phyloP scores from a whole-genome alignment of 176 grass and related monocot species.

The Themeda triandra region DNA sequence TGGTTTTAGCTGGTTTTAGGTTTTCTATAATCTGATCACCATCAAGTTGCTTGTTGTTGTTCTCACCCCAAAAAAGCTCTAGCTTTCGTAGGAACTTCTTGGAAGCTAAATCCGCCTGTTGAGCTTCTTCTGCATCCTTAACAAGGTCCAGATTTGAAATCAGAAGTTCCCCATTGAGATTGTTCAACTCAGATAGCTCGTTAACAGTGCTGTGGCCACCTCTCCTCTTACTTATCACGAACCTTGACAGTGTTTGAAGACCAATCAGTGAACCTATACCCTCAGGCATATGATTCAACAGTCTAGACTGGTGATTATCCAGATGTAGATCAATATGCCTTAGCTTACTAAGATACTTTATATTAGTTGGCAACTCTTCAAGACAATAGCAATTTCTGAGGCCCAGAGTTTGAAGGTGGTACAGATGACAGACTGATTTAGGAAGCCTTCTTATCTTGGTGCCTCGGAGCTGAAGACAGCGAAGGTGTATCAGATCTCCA shows the following conservation, averaged over 20 bases:
- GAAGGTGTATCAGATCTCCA: slow-evolving; percentile 44
- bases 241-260: slow-evolving; percentile 39
- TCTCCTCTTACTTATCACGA: slow-evolving; percentile 12
- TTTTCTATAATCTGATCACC: neutral
- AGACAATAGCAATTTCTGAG: slow-evolving; percentile 45
- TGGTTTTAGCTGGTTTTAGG: neutral
- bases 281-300: slow-evolving; percentile 31
- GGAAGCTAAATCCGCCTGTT: slow-evolving; percentile 12
- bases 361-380: slow-evolving; percentile 31
- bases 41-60: too few species aligned
- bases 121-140: slow-evolving; percentile 5
- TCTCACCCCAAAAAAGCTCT: slow-evolving; percentile 24
- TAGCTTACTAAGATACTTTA: slow-evolving; percentile 28
- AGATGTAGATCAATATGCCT: slow-evolving; percentile 44
- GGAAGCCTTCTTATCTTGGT: slow-evolving; percentile 42
- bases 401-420: slow-evolving; percentile 49
- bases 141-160: slow-evolving; percentile 53
- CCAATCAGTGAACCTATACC: slow-evolving; percentile 31
- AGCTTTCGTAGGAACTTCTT: slow-evolving; percentile 37
- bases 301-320: too few species aligned
- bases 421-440: slow-evolving; percentile 18
- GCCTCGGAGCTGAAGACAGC: slow-evolving; percentile 40
- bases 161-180: slow-evolving; percentile 31
- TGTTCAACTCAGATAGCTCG: neutral
- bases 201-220: too few species aligned